These are phyloP conservation scores for Solanum aculeatissimum DNA, from an alignment of 305 asterid species.

Conservation along the genomic window DNA sequence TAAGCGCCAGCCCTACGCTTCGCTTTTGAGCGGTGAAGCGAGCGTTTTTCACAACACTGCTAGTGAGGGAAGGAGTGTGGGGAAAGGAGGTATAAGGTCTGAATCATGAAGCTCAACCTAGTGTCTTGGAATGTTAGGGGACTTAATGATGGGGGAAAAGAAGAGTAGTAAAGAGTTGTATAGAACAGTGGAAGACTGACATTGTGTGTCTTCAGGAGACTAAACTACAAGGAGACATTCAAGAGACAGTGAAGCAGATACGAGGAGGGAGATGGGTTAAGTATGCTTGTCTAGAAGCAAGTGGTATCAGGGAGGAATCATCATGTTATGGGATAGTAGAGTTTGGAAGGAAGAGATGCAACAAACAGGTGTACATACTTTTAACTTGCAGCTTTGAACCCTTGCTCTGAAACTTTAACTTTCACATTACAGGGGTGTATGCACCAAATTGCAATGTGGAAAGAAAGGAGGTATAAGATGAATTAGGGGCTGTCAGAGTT, in stretches of 20 bases:
- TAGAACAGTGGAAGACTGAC: background rate
- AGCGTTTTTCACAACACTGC: no score
- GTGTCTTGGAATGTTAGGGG: no score
- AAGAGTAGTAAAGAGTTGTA: background rate
- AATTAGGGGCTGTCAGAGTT: no score
- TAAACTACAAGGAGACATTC: background rate
- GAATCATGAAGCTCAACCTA: no score
- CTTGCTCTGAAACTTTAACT: background rate
- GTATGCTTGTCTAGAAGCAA: background rate
- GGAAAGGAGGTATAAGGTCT: no score
- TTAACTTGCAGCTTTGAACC: background rate
- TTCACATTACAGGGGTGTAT: background rate
- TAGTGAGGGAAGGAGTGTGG: no score
- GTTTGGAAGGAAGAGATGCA: background rate
- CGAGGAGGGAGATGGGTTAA: background rate
- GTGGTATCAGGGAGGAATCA: background rate
- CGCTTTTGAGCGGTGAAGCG: no score
- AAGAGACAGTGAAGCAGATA: no score
- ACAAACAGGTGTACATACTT: background rate
- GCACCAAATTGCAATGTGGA: background rate
- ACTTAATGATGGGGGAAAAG: no score
- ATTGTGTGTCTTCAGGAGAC: background rate
- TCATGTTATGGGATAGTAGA: background rate
- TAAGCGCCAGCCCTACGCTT: no score
- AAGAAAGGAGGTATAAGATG: background rate